phyloP scores from a whole-genome alignment of 169 alveolate genomes.

The Plasmodium yoelii region DNA sequence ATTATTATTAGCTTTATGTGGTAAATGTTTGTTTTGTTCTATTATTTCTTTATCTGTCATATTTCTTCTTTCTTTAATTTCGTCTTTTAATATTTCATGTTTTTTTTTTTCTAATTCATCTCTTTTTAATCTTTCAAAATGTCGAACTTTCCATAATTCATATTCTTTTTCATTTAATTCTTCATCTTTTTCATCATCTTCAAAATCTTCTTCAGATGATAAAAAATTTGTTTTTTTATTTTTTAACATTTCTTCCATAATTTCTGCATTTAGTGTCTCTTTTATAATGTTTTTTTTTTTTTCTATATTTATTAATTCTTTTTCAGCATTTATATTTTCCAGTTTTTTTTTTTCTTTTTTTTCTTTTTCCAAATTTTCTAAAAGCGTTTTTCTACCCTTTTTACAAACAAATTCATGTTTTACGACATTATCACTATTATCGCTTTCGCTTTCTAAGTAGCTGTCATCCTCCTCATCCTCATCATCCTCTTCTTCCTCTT shows the following conservation, averaged over 20 bases:
- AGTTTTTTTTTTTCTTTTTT: slow-evolving; percentile 8
- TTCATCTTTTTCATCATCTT: slow-evolving; percentile 58
- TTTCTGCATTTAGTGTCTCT: slow-evolving; percentile 41
- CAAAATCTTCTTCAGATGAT: slow-evolving; percentile 73
- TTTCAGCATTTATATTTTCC: slow-evolving; percentile 11
- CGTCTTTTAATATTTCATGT: slow-evolving; percentile 75
- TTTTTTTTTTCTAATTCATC: slow-evolving; percentile 82
- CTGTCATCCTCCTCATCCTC: slow-evolving; percentile 21
- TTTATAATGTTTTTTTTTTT: slow-evolving; percentile 65
- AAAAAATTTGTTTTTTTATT: slow-evolving; percentile 48
- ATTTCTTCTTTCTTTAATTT: slow-evolving; percentile 31
- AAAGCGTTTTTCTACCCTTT: slow-evolving; percentile 16
- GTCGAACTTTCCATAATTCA: slow-evolving; percentile 88
- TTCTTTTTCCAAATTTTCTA: slow-evolving; percentile 31
- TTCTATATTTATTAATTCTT: slow-evolving; percentile 43
- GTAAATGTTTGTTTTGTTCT: slow-evolving; percentile 47
- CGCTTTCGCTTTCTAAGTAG: slow-evolving; percentile 7
- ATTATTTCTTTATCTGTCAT: slow-evolving; percentile 62
- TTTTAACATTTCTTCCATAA: slow-evolving; percentile 34
- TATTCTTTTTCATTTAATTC: slow-evolving; percentile 72
- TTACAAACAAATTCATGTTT: slow-evolving; percentile 51
- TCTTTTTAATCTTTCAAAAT: slow-evolving; percentile 82
- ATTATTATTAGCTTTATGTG: slow-evolving; percentile 21
- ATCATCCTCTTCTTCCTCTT: slow-evolving; percentile 6
- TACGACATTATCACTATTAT: slow-evolving; percentile 11